Percentiles rank a stretch among this genome's conserved stretches.
Evolutionary conservation across 2,329 filamentous ascomycete species (phyloP).

Genomic region (Penicillium sp.): DNA sequence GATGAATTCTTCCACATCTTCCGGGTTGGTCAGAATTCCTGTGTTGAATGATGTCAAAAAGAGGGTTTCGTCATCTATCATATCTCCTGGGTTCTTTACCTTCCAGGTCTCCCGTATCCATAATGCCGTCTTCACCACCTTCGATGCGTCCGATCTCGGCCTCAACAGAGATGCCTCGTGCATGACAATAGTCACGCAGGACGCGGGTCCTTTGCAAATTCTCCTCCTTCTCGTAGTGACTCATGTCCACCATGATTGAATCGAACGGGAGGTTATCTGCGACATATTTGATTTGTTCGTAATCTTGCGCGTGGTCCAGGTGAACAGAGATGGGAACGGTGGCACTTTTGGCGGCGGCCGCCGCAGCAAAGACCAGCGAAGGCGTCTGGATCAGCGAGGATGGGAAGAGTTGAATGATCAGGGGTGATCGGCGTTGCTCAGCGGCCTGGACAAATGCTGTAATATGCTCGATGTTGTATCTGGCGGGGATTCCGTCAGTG

Average conservation of each 20-base stretch:
- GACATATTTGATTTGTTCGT: slow-evolving; percentile 61
- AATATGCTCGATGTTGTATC: slow-evolving; percentile 70
- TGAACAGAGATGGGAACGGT: slow-evolving; percentile 63
- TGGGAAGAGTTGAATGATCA: slow-evolving; percentile 72
- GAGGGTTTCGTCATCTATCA: too few relatives aligned
- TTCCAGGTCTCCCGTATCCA: slow-evolving; percentile 64
- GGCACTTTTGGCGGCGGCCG: slow-evolving; percentile 57
- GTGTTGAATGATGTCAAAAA: too few relatives aligned
- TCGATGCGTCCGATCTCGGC: slow-evolving; percentile 71
- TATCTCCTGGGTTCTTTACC: slow-evolving; percentile 31
- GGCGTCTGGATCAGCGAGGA: slow-evolving; percentile 65
- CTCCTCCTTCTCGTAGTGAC: slow-evolving; percentile 68
- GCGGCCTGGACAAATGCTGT: slow-evolving; percentile 68
- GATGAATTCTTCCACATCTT: slow-evolving; percentile 70
- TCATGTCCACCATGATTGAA: slow-evolving; percentile 75
- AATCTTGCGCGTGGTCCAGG: slow-evolving; percentile 65
- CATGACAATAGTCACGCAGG: slow-evolving; percentile 64
- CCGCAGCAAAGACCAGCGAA: slow-evolving; percentile 57
- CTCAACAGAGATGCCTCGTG: slow-evolving; percentile 66
- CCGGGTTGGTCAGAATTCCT: slow-evolving; percentile 63
- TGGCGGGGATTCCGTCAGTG: slow-evolving; percentile 29
- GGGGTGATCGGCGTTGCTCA: slow-evolving; percentile 65
- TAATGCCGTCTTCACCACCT: slow-evolving; percentile 72
- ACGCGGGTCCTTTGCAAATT: slow-evolving; percentile 66
- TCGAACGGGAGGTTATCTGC: slow-evolving; percentile 65